Evolutionary conservation across 805 yeast species (phyloP), one percentile per base, ranked within the genome.

Genomic region (Sugiyamaella mastotermitis): DNA sequence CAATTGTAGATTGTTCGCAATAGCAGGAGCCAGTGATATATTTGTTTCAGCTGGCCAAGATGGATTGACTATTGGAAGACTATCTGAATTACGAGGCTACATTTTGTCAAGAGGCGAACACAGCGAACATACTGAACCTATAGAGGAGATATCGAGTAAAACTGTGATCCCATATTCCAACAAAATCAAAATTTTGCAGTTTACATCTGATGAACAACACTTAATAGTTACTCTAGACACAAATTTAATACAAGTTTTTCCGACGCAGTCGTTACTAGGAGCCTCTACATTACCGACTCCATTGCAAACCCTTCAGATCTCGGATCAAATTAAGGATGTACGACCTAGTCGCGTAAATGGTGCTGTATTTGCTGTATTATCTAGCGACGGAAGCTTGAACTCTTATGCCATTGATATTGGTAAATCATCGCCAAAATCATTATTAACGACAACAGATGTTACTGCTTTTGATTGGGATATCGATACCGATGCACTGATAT

Each of bases 131-230:
- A 15, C n/a, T 23, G n/a, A n/a, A 23, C n/a, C 26, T 10, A 23
- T 23, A 10, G 26, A 23, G 10, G 26, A 23, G 10, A n/a, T n/a
- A 23, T 27, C 30, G 14, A n/a, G 16, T 5, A 18, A 13, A 7
- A 15, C 22, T 13, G 16, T 32, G 13, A 14, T 20, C 8, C 27
- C 14, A 7, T 25, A 34, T 21, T 34, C 45, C 2, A 37, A 37
- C 14, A 30, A 33, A 26, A 33, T 50, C 11, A 31, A 39, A 33
- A 33, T 35, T 19, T 19, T 56, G 28, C 36, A 32, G 7, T 48
- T 57, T 35, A 43, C 55, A 14, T 28, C 55, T 7, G 56, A 52
- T 24, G 59, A 57, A 33, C 25, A 32, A 30, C 25, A 26, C 26
- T 28, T 52, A 3, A 19, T 52, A 8, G 43, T 43, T 30, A 48